Percentiles rank a stretch among this genome's conserved stretches.
Conservation (phyloP, 345 rosid genomes). For the Citrus reticulata region DNA sequence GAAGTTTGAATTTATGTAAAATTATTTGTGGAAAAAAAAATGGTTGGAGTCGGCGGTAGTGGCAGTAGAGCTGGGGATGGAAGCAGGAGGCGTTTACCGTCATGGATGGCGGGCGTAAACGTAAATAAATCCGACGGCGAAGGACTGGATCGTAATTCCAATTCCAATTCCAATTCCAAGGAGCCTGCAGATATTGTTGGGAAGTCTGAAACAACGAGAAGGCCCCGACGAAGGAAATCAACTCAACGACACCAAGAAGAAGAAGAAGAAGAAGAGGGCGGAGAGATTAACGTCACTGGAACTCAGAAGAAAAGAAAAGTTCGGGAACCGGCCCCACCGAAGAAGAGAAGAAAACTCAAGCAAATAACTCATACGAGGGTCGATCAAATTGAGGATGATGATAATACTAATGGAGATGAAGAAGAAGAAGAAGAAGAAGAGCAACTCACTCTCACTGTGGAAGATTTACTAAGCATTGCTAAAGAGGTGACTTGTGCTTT, state of each 20-base stretch:
- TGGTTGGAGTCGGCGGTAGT: neutral
- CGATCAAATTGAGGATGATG: neutral
- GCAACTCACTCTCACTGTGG: slow-evolving; percentile 41
- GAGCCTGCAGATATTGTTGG: neutral
- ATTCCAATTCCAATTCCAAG: slow-evolving; percentile 1
- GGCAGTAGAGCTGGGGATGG: neutral
- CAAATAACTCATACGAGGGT: slow-evolving; percentile 8
- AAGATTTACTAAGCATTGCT: slow-evolving; percentile 53
- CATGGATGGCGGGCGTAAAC: slow-evolving; percentile 27
- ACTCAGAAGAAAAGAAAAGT: neutral
- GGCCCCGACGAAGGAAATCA: neutral
- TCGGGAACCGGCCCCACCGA: neutral
- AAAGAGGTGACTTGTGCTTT: slow-evolving; percentile 32
- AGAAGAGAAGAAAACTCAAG: neutral
- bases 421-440: neutral
- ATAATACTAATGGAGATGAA: neutral
- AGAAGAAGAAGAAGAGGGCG: neutral
- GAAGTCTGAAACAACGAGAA: neutral
- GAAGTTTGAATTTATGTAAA: too few relatives aligned
- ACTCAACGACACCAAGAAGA: neutral
- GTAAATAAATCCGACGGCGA: neutral
- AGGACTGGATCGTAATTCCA: neutral
- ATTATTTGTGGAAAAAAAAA: neutral
- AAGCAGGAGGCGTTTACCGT: slow-evolving; percentile 32
- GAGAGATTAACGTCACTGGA: neutral